Evolutionary conservation across 2,329 filamentous ascomycete species (phyloP).

Genomic region (Chalaropsis ovoidea): DNA sequence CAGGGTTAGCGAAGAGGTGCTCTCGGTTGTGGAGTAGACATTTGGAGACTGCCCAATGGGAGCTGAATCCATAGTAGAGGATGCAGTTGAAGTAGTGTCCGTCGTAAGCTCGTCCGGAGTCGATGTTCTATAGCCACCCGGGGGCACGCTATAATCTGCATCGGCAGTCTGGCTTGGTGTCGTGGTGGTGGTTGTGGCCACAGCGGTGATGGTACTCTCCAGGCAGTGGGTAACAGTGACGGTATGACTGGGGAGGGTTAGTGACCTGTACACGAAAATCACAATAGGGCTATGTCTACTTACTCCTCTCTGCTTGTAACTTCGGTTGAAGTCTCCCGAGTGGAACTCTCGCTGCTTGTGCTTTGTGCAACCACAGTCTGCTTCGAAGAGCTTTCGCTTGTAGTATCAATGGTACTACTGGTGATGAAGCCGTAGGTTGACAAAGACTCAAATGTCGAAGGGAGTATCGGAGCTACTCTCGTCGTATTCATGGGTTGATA

Average conservation of each 20-base stretch:
- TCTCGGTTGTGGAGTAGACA: constrained; percentile 4
- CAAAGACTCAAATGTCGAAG: constrained; percentile 16
- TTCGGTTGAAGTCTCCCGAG: neutral
- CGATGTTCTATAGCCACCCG: constrained; percentile 10
- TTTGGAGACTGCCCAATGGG: neutral
- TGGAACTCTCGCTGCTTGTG: neutral
- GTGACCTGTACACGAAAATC: neutral
- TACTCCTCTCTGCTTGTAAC: neutral
- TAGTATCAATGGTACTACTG: neutral
- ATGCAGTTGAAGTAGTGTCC: neutral
- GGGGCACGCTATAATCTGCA: neutral
- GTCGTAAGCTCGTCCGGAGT: neutral
- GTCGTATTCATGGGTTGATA: constrained; percentile 1
- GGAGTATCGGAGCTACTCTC: neutral
- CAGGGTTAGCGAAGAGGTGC: constrained; percentile 9
- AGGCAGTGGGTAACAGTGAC: constrained; percentile 17
- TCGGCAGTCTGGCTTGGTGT: neutral
- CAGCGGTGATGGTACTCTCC: neutral
- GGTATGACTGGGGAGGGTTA: constrained; percentile 11
- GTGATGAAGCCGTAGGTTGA: neutral
- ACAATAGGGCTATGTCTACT: neutral
- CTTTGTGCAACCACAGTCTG: neutral
- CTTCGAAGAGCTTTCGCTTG: neutral
- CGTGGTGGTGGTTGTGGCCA: neutral
- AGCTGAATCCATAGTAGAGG: neutral